A percentile compares a stretch with the other conserved stretches of the same genome.
phyloP scores from a whole-genome alignment of 192 early-diverging fungal genomes.

The Dispira parvispora region DNA sequence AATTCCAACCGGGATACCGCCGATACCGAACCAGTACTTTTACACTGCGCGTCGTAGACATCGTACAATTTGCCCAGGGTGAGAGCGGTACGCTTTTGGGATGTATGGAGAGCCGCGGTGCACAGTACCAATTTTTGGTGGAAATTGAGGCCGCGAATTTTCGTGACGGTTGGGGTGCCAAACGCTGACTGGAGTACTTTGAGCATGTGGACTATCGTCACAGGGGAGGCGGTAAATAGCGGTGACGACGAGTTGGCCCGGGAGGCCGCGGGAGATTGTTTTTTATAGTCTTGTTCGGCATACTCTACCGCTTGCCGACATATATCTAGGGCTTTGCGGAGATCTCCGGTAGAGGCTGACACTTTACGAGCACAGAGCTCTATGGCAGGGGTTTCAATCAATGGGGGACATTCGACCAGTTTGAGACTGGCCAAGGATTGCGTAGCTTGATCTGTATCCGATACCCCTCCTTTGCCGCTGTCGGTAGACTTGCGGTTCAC shows the following conservation, averaged over 20 bases:
- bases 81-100: not conserved
- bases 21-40: not conserved
- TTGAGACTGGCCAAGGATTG: too few species aligned
- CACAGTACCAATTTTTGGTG: conserved; percentile 5
- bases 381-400: conserved; percentile 73
- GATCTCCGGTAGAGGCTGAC: conserved; percentile 65
- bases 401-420: not conserved
- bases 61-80: conserved; percentile 6
- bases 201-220: conserved; percentile 6
- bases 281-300: conserved; percentile 26
- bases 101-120: not conserved
- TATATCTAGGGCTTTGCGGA: conserved; percentile 62
- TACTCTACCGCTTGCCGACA: conserved; percentile 77
- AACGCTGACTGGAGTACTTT: conserved; percentile 9
- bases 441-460: not conserved
- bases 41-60: not conserved
- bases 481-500: not conserved
- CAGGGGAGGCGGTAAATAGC: not conserved
- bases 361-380: conserved; percentile 89
- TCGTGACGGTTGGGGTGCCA: conserved; percentile 7
- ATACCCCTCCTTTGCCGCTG: not conserved
- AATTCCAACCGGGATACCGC: conserved; percentile 5
- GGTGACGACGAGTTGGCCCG: too few species aligned
- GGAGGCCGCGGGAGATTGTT: too few species aligned
- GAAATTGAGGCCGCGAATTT: conserved; percentile 6